These are phyloP conservation scores for Blastocystis sp. DNA, from an alignment of 352 stramenopile genomes.

Conservation along the genomic window DNA sequence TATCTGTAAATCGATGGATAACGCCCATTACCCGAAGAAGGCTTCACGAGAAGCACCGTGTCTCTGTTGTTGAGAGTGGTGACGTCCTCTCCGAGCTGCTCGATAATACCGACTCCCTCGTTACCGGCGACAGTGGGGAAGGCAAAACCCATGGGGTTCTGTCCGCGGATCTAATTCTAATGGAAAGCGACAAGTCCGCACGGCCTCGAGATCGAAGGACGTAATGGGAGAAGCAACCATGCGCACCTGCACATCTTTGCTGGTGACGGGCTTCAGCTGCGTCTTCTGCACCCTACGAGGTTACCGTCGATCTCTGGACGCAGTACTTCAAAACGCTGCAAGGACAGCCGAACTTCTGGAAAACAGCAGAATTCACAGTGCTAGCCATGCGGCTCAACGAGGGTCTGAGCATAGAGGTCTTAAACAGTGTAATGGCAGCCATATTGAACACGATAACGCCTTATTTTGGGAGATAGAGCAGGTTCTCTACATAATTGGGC, in stretches of 20 bases:
- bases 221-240: conserved; percentile 67
- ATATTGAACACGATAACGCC: conserved; percentile 7
- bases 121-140: conserved; percentile 71
- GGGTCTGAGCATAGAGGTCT: conserved; percentile 32
- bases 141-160: conserved; percentile 48
- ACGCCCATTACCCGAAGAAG: conserved; percentile 67
- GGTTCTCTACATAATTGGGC: not conserved
- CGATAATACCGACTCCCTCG: conserved; percentile 73
- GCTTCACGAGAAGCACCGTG: conserved; percentile 72
- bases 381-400: conserved; percentile 65
- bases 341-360: conserved; percentile 59
- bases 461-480: conserved; percentile 7
- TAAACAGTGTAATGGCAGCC: conserved; percentile 49
- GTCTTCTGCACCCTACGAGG: conserved; percentile 45
- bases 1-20: conserved; percentile 34
- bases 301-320: not conserved
- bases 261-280: not conserved
- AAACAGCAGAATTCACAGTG: conserved; percentile 66
- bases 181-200: not conserved
- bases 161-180: conserved; percentile 57
- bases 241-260: conserved; percentile 61
- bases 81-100: conserved; percentile 71
- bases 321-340: conserved; percentile 58
- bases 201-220: conserved; percentile 45
- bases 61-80: conserved; percentile 70